These are phyloP conservation scores for Verbena officinalis DNA, from an alignment of 257 asterid species.

Conservation along the genomic window DNA sequence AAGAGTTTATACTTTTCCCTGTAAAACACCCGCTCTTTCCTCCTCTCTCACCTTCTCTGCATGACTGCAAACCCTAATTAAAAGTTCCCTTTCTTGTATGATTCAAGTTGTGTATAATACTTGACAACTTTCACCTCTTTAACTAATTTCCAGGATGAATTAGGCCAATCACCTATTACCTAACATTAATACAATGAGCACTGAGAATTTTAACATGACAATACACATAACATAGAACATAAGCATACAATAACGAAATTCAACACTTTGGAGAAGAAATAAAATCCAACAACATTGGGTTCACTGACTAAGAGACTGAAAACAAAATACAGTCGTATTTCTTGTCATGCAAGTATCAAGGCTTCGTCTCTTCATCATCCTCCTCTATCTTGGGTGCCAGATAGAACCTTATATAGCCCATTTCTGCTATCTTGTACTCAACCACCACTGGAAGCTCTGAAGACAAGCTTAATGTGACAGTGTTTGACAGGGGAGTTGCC, in stretches of 20 bases:
- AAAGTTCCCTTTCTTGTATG: too few species aligned
- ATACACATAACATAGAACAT: background rate
- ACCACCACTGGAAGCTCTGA: slow-evolving; percentile 89
- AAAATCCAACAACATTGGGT: background rate
- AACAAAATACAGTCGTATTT: background rate
- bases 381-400: slow-evolving; percentile 94
- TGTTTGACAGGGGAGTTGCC: slow-evolving; percentile 73
- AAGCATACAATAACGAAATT: background rate
- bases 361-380: slow-evolving; percentile 69
- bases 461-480: slow-evolving; percentile 77
- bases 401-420: slow-evolving; percentile 84
- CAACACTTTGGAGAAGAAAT: background rate
- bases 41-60: too few species aligned
- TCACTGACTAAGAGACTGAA: background rate
- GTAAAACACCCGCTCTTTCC: too few species aligned
- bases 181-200: background rate
- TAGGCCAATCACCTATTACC: too few species aligned
- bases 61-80: too few species aligned
- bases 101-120: too few species aligned
- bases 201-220: background rate
- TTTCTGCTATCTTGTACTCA: slow-evolving; percentile 92
- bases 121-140: too few species aligned
- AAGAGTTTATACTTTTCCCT: too few species aligned
- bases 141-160: too few species aligned
- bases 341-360: too few species aligned